phyloP scores from a whole-genome alignment of 331 rosid genomes.

The Malus hybrid region DNA sequence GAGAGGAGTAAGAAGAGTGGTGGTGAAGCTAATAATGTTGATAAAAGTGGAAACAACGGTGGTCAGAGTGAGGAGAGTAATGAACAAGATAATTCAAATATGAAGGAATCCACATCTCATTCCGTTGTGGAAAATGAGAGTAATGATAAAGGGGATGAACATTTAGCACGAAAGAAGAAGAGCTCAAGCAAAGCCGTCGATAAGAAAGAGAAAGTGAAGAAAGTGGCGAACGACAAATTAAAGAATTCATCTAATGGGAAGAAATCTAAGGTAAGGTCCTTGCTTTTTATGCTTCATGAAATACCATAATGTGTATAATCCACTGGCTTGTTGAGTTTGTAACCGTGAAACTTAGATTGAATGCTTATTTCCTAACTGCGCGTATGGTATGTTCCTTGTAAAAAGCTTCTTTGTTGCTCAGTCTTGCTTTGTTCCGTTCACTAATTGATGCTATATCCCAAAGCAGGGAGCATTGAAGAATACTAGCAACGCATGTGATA shows the following conservation, averaged over 20 bases:
- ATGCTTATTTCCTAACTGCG: background rate
- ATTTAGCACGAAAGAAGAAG: slow-evolving; percentile 32
- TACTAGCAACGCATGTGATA: slow-evolving; percentile 47
- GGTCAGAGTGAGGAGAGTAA: slow-evolving; percentile 16
- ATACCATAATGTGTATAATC: background rate
- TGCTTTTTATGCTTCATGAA: background rate
- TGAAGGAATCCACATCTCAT: slow-evolving; percentile 39
- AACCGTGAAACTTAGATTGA: background rate
- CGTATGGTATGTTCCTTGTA: background rate
- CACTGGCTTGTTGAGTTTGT: background rate
- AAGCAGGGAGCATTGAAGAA: slow-evolving; percentile 46
- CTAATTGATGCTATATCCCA: slow-evolving; percentile 13
- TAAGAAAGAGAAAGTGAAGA: slow-evolving; percentile 42
- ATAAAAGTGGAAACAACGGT: slow-evolving; percentile 4
- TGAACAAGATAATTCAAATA: slow-evolving; percentile 21
- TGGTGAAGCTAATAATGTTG: slow-evolving; percentile 26
- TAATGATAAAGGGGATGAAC: slow-evolving; percentile 30
- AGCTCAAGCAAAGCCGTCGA: slow-evolving; percentile 33
- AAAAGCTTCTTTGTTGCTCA: background rate
- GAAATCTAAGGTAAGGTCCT: slow-evolving; percentile 61
- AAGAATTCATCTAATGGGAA: slow-evolving; percentile 55
- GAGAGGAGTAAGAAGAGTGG: slow-evolving; percentile 40
- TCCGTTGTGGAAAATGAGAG: slow-evolving; percentile 15
- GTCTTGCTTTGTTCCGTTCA: background rate
- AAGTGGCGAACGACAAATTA: slow-evolving; percentile 33